phyloP scores from a whole-genome alignment of 176 grass and related monocot species.

The Tillandsia leiboldiana region DNA sequence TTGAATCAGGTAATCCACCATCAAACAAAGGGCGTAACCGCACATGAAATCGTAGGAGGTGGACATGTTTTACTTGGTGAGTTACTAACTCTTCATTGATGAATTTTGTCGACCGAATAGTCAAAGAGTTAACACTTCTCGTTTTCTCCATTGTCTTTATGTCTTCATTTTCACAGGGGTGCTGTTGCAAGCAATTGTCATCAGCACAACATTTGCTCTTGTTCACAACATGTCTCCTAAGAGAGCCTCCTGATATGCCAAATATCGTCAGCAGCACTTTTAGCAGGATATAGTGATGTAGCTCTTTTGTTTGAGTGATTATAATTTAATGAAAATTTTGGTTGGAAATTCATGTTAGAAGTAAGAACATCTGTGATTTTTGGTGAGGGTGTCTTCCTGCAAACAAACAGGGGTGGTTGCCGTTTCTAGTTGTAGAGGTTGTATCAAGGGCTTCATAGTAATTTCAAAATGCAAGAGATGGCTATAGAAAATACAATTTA shows the following conservation, averaged over 20 bases:
- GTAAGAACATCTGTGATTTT: background rate
- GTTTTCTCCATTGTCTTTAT: background rate
- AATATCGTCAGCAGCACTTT: background rate
- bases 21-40: conserved; percentile 34
- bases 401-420: too few species aligned
- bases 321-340: background rate
- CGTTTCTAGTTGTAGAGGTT: too few species aligned
- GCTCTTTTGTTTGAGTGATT: background rate
- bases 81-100: conserved; percentile 15
- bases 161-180: conserved; percentile 32
- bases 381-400: background rate
- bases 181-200: conserved; percentile 52
- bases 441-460: too few species aligned
- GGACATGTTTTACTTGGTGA: conserved; percentile 47
- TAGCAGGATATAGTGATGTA: background rate
- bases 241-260: conserved; percentile 36
- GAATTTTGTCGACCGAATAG: conserved; percentile 5
- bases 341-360: background rate
- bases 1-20: conserved; percentile 46
- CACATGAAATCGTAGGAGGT: conserved; percentile 38
- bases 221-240: conserved; percentile 84
- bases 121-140: background rate
- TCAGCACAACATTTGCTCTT: conserved; percentile 55
- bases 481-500: too few species aligned
- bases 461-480: too few species aligned